Base-by-base conservation (phyloP, 106 monocot species). In the Alisma plantagoaquatica region DNA sequence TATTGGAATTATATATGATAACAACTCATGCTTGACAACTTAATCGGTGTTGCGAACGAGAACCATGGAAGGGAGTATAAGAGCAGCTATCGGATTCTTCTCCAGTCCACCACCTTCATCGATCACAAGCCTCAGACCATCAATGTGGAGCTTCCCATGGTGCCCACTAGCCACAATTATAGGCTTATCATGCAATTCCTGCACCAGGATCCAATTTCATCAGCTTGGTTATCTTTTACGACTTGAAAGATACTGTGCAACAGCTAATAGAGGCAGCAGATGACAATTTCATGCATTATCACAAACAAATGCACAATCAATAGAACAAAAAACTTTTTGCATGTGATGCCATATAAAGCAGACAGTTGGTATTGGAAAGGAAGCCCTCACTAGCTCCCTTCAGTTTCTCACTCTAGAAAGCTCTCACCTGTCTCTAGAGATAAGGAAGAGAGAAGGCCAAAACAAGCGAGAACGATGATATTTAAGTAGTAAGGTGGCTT, bases 51-150 rank as follows among this genome's bases (percentile, higher is more conserved):
- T 70, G 11, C 79, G 83, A 44, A 96, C 51, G 26, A 89, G 66
- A 31, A 48, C 56, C 73, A 71, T 60, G 21, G 81, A 78, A 71
- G 94, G 88, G 20, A 96, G 81, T 1, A 89, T 19, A 12, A 96
- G 30, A 57, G 94, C 94, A 49, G 94, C 84, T n/a, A 96, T 58
- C 6, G 88, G 88, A 1, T 67, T 59, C 2, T 72, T 29, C 54
- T 72, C 77, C 5, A 70, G 54, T n/a, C 94, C 94, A 23, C 94
- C 87, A 28, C 84, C 63, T 73, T 94, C 87, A 65, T 94, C 94
- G 22, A 94, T 84, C 18, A 94, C 67, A 30, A 88, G 80, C 31
- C 94, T 73, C 25, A 88, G 94, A 56, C 88, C 88, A 33, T 88
- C 79, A 10, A 88, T 65, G 55, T 74, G 76, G 20, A 96, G 77